Base-by-base conservation (phyloP, 768 basidiomycete species). In the Tulasnella sp. region DNA sequence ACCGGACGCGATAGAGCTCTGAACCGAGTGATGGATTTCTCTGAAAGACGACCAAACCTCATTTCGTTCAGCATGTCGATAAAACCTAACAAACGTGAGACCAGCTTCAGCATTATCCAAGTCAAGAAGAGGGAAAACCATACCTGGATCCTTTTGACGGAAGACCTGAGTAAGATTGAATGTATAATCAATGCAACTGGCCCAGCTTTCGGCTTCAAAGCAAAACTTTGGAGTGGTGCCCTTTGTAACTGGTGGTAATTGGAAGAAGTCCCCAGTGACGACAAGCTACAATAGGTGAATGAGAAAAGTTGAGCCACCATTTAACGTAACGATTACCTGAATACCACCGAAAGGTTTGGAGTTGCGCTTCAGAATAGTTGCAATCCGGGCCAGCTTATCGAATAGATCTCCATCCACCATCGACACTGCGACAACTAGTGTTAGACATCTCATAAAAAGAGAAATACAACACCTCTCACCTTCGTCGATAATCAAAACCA, bases 21-120 rank as follows among this genome's bases (percentile, higher is more conserved):
- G 70, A 98, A 96, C 49, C 72, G 78, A 28, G 60, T 50, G 53
- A 90, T 79, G 0, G 90, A 91, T 19, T 69, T 66, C 2, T 60
- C 55, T 0, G 79, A 73, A 28, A 98, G 66, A 15, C 58, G 67
- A 3, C 95, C 95, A 58, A 89, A 93, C 13, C 95, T 79, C 95
- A 98, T 98, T 64, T 98, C 91, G 62, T 96, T 99, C 45, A 98
- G 70, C 90, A 98, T 98, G 64, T 87, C 74, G 45, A 99, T 77
- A 61, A 99, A 96, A 46, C 79, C 90, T 90, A 62, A 29, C 7
- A 40, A 47, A 34, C 27, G 19, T 33, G 12, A 15, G 27, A 4
- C 39, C n/a, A 29, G 42, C n/a, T 45, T 15, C 53, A 39, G 33
- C 10, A 19, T 56, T 28, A 29, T 39, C 4, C 34, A 8, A 32